Evolutionary conservation across 257 asterid species (phyloP), one percentile per base, ranked within the genome.

Genomic region (Asclepias syriaca): DNA sequence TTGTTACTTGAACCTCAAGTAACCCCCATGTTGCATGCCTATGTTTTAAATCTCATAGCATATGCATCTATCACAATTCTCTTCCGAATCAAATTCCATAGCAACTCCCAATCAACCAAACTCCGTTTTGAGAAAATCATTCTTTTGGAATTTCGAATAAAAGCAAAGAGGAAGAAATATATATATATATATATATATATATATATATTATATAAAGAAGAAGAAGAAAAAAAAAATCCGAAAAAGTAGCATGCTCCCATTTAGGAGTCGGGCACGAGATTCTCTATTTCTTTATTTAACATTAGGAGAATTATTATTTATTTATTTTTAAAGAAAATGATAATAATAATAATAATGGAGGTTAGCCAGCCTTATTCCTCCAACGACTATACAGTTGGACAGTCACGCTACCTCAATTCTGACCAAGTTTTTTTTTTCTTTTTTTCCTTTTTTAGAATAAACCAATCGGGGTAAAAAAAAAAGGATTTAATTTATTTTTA

Each of bases 291-390:
- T 34, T 32, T 22, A 15, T 37, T 39, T 24, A 13, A 7, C 53
- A 24, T 49, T 0, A 2, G 6, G 11, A 6, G 48, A 11, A 43
- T 24, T 24, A 24, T 24, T 24, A 40, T 40, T 43, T 43, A 0
- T 43, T 43, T 34, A 34, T 34, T 43, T 43, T 8, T 43, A 0
- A 43, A 40, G 14, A 11, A 50, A 50, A 13, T 14, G 0, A 24
- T 24, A 24, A 50, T 3, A 50, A 12, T 13, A 50, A 50, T 19
- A 15, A 16, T 16, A 37, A 39, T 3, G 50, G 37, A 39, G 24
- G 77, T 55, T 74, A 24, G 67, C 27, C 51, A 8, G 72, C 59
- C 72, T 66, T 65, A 55, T 55, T 74, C 77, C 64, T 22, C 66
- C 77, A 66, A 56, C 72, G 19, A 66, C 60, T 55, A 39, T 10